Conservation (phyloP, 129 eudicot species). For the Kitagawia praeruptora region DNA sequence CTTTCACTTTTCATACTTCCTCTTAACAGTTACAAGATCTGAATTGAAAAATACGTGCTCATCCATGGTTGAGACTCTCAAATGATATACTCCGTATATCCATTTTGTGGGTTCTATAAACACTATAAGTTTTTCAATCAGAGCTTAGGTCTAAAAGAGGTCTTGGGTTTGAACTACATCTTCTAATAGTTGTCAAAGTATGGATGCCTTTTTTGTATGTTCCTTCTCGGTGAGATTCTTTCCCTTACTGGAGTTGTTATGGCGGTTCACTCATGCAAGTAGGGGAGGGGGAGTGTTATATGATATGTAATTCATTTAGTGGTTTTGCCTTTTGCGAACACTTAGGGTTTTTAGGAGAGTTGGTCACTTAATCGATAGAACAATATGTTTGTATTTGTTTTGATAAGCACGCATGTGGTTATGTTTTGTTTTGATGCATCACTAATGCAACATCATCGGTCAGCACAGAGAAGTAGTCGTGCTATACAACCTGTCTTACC, state of each 20-base stretch:
- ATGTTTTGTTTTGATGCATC: no score
- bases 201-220: background rate
- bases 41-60: background rate
- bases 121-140: background rate
- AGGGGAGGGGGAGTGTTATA: background rate
- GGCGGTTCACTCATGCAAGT: background rate
- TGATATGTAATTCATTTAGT: background rate
- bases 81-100: background rate
- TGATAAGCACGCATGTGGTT: background rate
- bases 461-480: no score
- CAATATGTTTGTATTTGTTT: background rate
- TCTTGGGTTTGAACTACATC: background rate
- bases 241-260: background rate
- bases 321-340: background rate
- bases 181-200: background rate
- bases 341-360: background rate
- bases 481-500: no score
- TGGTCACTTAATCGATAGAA: background rate
- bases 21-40: background rate
- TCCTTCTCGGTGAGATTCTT: background rate
- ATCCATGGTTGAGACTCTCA: background rate
- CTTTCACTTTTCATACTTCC: background rate
- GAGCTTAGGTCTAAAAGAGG: background rate
- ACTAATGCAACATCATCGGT: no score
- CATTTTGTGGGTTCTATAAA: background rate